Conservation (phyloP, 306 rosid genomes). For the Vicia villosa region DNA sequence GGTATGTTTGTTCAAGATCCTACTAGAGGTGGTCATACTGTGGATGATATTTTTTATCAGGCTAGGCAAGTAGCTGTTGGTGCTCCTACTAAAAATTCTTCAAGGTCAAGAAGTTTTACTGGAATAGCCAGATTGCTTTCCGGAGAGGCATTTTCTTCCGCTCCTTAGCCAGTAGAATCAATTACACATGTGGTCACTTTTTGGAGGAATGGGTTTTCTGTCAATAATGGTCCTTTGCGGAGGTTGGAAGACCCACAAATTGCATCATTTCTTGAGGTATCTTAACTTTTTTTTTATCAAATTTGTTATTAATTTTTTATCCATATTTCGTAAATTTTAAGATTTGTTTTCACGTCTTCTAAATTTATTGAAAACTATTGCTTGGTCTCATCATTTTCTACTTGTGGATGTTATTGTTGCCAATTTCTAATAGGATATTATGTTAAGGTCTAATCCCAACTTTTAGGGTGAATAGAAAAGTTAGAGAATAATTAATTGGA, state of each 20-base stretch:
- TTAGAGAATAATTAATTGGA: not conserved
- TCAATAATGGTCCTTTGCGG: conserved; percentile 75
- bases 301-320: not conserved
- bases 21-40: conserved; percentile 53
- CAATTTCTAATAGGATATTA: not conserved
- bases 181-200: no score
- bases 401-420: not conserved
- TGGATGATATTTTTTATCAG: conserved; percentile 70
- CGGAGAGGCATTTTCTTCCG: no score
- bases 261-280: conserved; percentile 80
- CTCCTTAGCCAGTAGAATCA: no score
- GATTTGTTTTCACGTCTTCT: not conserved
- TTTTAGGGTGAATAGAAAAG: not conserved
- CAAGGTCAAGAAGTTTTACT: no score
- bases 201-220: conserved; percentile 90
- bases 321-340: not conserved
- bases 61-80: conserved; percentile 61
- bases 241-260: conserved; percentile 79
- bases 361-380: conserved; percentile 4
- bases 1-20: conserved; percentile 97
- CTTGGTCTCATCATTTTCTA: conserved; percentile 2
- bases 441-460: not conserved
- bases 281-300: conserved; percentile 35
- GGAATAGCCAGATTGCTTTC: no score
- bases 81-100: conserved; percentile 47